A percentile compares a stretch with the other conserved stretches of the same genome.
Conservation (phyloP, 2,329 filamentous ascomycete genomes). For the Phoma sp. region DNA sequence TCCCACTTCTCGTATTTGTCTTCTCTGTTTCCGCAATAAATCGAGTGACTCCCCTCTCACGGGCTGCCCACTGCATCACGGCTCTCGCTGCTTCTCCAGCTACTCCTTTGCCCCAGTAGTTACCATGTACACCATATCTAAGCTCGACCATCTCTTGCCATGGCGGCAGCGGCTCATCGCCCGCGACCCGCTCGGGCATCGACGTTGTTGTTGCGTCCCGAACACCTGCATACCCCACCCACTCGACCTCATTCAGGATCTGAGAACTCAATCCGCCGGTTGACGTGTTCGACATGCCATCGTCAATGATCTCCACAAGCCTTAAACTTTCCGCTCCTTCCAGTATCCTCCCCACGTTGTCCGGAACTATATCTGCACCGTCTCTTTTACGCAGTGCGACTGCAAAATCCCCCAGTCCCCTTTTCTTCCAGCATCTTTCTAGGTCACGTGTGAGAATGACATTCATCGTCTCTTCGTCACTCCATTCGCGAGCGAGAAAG, state of each 20-base stretch:
- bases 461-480: slow-evolving; percentile 15
- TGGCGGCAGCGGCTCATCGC: slow-evolving; percentile 18
- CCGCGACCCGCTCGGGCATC: slow-evolving; percentile 13
- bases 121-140: slow-evolving; percentile 23
- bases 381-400: slow-evolving; percentile 14
- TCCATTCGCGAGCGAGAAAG: slow-evolving; percentile 12
- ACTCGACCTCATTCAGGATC: slow-evolving; percentile 3
- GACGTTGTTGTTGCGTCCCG: slow-evolving; percentile 28
- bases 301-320: neutral
- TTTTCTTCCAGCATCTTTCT: slow-evolving; percentile 17
- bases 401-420: slow-evolving; percentile 24
- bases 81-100: slow-evolving; percentile 26
- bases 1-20: slow-evolving; percentile 29
- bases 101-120: slow-evolving; percentile 25
- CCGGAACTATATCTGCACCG: neutral
- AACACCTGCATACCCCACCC: slow-evolving; percentile 31
- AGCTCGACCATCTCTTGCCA: slow-evolving; percentile 29
- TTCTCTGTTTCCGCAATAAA: slow-evolving; percentile 36
- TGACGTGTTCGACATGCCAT: neutral
- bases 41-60: slow-evolving; percentile 17
- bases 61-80: slow-evolving; percentile 25
- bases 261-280: neutral
- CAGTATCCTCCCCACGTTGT: neutral
- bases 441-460: slow-evolving; percentile 23
- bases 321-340: neutral